phyloP scores from a whole-genome alignment of 73 alveolate species.

The Blepharisma japonicum region DNA sequence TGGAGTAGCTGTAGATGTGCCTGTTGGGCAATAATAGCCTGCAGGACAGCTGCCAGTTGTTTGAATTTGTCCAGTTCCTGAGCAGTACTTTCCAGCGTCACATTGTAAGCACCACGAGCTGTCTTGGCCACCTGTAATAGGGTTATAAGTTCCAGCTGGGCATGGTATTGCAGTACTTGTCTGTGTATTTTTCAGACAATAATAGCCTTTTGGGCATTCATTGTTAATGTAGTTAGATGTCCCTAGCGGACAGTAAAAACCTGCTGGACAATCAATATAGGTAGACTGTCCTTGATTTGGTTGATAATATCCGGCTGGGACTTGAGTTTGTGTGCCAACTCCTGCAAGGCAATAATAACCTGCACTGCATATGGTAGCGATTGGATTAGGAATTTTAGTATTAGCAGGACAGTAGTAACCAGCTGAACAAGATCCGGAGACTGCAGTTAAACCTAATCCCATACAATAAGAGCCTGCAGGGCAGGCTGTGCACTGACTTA shows the following conservation, averaged over 20 bases:
- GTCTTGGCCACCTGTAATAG: constrained; percentile 40
- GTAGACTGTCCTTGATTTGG: constrained; percentile 27
- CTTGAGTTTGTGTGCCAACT: constrained; percentile 17
- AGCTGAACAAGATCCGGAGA: constrained; percentile 48
- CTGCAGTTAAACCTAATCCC: constrained; percentile 29
- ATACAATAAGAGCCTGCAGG: constrained; percentile 35
- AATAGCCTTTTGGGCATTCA: constrained; percentile 52
- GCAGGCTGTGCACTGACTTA: constrained; percentile 34
- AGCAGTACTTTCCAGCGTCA: constrained; percentile 58
- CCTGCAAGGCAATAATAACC: background rate
- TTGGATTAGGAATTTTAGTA: background rate
- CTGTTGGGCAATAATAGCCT: constrained; percentile 58
- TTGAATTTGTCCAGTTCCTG: constrained; percentile 26
- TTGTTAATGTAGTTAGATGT: background rate
- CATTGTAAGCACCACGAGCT: constrained; percentile 40
- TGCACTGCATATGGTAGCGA: background rate
- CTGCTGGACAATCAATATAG: constrained; percentile 49
- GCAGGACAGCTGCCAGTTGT: constrained; percentile 50
- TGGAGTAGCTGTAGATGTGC: constrained; percentile 40
- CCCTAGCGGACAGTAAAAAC: constrained; percentile 36
- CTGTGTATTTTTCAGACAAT: constrained; percentile 20
- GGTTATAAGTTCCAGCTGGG: constrained; percentile 43
- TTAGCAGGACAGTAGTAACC: constrained; percentile 48
- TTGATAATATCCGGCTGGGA: constrained; percentile 44
- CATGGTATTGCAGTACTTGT: constrained; percentile 4